These are phyloP conservation scores for Phlebiopsis gigantea DNA, from an alignment of 768 basidiomycete genomes.

Conservation along the genomic window DNA sequence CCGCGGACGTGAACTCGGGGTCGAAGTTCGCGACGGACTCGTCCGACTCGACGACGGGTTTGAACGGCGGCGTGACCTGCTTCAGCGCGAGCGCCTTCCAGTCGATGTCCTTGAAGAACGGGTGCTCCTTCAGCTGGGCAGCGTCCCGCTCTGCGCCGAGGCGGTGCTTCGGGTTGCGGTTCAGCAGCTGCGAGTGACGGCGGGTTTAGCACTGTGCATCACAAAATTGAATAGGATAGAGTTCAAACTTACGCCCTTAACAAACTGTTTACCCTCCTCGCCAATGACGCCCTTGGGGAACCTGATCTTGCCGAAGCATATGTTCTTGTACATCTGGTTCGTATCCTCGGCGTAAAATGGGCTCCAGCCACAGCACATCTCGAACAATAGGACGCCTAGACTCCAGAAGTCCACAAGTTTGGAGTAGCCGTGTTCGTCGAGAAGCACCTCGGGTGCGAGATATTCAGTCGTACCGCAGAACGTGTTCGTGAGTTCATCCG, in stretches of 20 bases:
- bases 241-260: slow-evolving; percentile 81
- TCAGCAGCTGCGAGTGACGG: slow-evolving; percentile 64
- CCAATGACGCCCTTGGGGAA: slow-evolving; percentile 96
- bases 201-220: slow-evolving; percentile 5
- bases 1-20: slow-evolving; percentile 93
- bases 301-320: slow-evolving; percentile 97
- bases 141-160: slow-evolving; percentile 89
- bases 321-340: slow-evolving; percentile 99
- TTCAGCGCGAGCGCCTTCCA: slow-evolving; percentile 85
- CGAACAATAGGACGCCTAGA: slow-evolving; percentile 91
- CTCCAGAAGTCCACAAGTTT: slow-evolving; percentile 99
- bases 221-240: slow-evolving; percentile 7
- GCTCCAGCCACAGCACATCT: slow-evolving; percentile 99
- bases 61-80: slow-evolving; percentile 95
- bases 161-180: slow-evolving; percentile 97
- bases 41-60: slow-evolving; percentile 95
- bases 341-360: slow-evolving; percentile 99
- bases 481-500: slow-evolving; percentile 96
- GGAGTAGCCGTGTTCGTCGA: slow-evolving; percentile 97
- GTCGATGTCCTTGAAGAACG: slow-evolving; percentile 90
- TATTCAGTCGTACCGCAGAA: slow-evolving; percentile 99
- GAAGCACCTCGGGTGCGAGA: slow-evolving; percentile 95
- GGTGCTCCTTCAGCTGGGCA: slow-evolving; percentile 90
- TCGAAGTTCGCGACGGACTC: slow-evolving; percentile 98
- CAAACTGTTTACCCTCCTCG: slow-evolving; percentile 98